Evolutionary conservation across 257 asterid genomes (phyloP).

Genomic region (Nicotiana undulata): DNA sequence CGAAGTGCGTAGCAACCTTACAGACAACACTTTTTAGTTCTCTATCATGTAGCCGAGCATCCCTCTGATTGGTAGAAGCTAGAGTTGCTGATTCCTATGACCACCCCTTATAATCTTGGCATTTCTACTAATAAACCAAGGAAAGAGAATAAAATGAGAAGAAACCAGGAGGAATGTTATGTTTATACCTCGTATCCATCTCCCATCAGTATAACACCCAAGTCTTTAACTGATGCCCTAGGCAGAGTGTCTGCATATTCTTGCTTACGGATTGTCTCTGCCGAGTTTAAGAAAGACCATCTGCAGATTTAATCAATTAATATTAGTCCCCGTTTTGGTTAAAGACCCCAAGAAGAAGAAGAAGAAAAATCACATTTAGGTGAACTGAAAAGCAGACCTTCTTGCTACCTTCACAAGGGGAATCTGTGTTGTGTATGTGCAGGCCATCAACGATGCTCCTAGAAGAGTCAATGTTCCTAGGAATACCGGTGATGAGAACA

Average conservation of each 20-base stretch:
- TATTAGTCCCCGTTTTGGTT: not conserved
- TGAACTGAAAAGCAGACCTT: constrained; percentile 48
- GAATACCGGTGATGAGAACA: constrained; percentile 90
- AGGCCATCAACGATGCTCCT: constrained; percentile 88
- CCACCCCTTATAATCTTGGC: not conserved
- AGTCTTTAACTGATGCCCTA: constrained; percentile 71
- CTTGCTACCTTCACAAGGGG: constrained; percentile 88
- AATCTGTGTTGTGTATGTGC: constrained; percentile 83
- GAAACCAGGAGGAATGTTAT: not conserved
- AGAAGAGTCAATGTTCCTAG: constrained; percentile 57
- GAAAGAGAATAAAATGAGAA: not conserved
- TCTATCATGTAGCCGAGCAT: not conserved
- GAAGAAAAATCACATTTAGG: not conserved
- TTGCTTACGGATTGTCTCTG: constrained; percentile 62
- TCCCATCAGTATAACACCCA: constrained; percentile 81
- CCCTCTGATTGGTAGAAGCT: not conserved
- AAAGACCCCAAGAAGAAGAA: not conserved
- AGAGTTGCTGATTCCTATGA: not conserved
- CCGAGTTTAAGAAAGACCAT: constrained; percentile 81
- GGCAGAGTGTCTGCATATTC: constrained; percentile 74
- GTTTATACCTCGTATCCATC: constrained; percentile 75
- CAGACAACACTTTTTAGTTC: not conserved
- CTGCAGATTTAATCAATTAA: constrained; percentile 26
- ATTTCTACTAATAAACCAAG: not conserved
- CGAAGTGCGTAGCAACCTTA: not conserved